Percentiles rank a stretch among this genome's conserved stretches.
phyloP scores from a whole-genome alignment of 257 asterid species.

The Penstemon newberryi region DNA sequence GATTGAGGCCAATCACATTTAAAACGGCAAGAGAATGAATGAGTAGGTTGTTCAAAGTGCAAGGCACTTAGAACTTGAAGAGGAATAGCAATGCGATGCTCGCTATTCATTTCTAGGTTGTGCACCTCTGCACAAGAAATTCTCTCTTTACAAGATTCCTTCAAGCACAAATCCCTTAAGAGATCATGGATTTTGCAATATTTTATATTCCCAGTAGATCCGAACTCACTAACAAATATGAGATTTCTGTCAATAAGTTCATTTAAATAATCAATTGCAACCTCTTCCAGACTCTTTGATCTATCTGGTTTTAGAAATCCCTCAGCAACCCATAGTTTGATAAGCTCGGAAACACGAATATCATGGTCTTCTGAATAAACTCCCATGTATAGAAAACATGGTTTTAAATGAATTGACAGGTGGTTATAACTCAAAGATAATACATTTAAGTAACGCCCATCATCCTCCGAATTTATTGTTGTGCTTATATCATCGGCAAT shows the following conservation, averaged over 20 bases:
- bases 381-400: constrained; percentile 28
- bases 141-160: not conserved
- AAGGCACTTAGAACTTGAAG: not conserved
- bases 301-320: constrained; percentile 26
- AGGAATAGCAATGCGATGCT: constrained; percentile 2
- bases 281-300: constrained; percentile 21
- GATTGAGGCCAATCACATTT: not conserved
- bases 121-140: not conserved
- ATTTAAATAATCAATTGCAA: constrained; percentile 1
- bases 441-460: no score
- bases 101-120: not conserved
- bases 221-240: not conserved
- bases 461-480: not conserved
- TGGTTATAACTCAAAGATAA: no score
- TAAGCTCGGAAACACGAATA: not conserved
- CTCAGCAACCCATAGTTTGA: constrained; percentile 24
- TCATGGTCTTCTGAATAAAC: not conserved
- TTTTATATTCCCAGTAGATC: not conserved
- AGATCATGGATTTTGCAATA: constrained; percentile 25
- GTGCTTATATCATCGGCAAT: constrained; percentile 4
- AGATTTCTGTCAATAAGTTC: constrained; percentile 28
- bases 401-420: constrained; percentile 15
- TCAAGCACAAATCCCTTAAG: constrained; percentile 21
- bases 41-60: not conserved
- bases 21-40: constrained; percentile 1